Percentiles rank a stretch among this genome's conserved stretches.
phyloP scores from a whole-genome alignment of 192 early-diverging fungal species.

The Mortierella hygrophila region DNA sequence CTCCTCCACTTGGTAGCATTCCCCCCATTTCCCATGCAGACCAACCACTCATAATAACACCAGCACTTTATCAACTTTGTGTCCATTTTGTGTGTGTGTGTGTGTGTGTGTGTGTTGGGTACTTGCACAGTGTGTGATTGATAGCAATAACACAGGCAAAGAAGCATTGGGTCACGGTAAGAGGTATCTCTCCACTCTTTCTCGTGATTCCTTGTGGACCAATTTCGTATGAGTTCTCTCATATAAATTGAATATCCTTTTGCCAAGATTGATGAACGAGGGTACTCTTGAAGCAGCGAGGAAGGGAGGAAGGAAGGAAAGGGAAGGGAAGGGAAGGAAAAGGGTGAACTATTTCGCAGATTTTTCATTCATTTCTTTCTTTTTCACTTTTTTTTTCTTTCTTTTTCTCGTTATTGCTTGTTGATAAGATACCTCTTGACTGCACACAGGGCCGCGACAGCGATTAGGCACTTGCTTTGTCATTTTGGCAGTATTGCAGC shows the following conservation, averaged over 20 bases:
- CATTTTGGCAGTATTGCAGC: constrained; percentile 41
- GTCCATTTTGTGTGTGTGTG: not conserved
- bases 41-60: not conserved
- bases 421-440: constrained; percentile 9
- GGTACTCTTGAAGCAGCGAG: not conserved
- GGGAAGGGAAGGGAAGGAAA: not conserved
- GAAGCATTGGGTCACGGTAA: not conserved
- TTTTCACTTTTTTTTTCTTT: not conserved
- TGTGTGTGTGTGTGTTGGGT: not conserved
- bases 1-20: not conserved
- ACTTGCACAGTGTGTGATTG: not conserved
- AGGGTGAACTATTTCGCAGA: not conserved
- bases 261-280: not conserved
- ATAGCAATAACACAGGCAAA: not conserved
- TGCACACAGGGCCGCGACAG: constrained; percentile 48
- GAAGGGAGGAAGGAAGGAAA: not conserved
- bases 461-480: constrained; percentile 44
- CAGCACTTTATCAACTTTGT: not conserved
- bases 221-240: not conserved
- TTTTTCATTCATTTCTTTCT: not conserved
- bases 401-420: not conserved
- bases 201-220: not conserved
- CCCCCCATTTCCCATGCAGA: not conserved
- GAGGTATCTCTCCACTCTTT: not conserved
- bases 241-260: not conserved